phyloP scores from a whole-genome alignment of 2,329 filamentous ascomycete genomes.

The Xylaria sp. region DNA sequence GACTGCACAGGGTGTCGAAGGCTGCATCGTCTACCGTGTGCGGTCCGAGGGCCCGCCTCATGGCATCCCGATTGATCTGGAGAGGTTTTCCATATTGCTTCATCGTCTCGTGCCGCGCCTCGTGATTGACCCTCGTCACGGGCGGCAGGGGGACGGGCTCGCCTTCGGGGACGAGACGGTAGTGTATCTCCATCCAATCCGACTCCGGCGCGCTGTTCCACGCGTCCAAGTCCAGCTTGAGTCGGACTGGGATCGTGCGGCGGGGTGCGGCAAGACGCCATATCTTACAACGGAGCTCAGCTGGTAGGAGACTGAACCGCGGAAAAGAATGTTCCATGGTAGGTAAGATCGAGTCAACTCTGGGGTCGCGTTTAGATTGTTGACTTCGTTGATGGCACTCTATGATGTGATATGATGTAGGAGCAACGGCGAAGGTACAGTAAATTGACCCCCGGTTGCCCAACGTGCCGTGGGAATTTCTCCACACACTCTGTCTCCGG shows the following conservation, averaged over 20 bases:
- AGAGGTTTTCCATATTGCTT: slow-evolving; percentile 7
- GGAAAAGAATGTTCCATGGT: slow-evolving; percentile 15
- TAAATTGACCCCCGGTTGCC: no score
- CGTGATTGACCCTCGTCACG: slow-evolving; percentile 10
- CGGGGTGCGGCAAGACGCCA: slow-evolving; percentile 12
- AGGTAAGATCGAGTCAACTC: slow-evolving; percentile 29
- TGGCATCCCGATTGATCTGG: neutral
- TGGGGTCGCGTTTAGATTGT: no score
- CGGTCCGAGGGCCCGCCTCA: neutral
- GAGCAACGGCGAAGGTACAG: no score
- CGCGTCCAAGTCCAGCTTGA: slow-evolving; percentile 16
- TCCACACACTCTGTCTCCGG: no score
- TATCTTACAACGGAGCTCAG: slow-evolving; percentile 19
- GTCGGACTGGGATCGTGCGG: slow-evolving; percentile 9
- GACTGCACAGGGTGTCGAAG: slow-evolving; percentile 4
- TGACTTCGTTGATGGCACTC: slow-evolving; percentile 1
- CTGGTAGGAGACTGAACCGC: slow-evolving; percentile 15
- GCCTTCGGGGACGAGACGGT: slow-evolving; percentile 10
- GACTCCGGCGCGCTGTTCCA: slow-evolving; percentile 14
- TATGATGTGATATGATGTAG: slow-evolving; percentile 34
- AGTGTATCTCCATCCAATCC: slow-evolving; percentile 13
- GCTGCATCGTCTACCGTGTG: neutral
- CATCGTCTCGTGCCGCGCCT: slow-evolving; percentile 13
- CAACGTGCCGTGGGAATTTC: no score
- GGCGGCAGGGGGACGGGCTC: slow-evolving; percentile 1